Evolutionary conservation across 306 rosid species (phyloP).

Genomic region (Trifolium pratense): DNA sequence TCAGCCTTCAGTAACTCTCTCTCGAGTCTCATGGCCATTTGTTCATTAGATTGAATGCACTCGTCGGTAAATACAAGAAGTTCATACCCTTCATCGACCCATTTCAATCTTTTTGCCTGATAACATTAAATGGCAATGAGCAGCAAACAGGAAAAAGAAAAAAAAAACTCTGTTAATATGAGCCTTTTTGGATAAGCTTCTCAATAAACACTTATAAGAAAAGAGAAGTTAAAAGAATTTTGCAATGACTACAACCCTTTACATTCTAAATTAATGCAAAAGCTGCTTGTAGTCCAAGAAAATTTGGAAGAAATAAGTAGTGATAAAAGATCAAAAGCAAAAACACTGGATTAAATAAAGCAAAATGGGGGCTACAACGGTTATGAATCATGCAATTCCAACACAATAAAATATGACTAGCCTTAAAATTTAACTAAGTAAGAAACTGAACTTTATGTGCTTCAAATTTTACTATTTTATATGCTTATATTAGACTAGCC

Average conservation of each 20-base stretch:
- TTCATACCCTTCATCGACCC: conserved; percentile 79
- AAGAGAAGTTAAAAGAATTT: neutral
- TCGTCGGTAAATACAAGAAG: conserved; percentile 71
- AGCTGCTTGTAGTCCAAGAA: too few relatives aligned
- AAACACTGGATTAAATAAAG: too few relatives aligned
- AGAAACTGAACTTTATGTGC: too few relatives aligned
- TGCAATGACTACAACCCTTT: neutral
- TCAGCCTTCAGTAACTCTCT: conserved; percentile 50
- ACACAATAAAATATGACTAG: too few relatives aligned
- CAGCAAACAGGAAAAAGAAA: conserved; percentile 19
- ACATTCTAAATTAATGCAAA: too few relatives aligned
- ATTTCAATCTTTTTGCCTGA: conserved; percentile 79
- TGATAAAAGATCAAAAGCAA: too few relatives aligned
- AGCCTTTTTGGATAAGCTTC: conserved; percentile 3
- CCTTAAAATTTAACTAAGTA: too few relatives aligned
- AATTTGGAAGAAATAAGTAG: too few relatives aligned
- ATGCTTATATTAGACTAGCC: too few relatives aligned
- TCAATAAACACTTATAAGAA: neutral
- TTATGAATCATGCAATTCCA: too few relatives aligned
- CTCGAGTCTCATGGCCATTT: conserved; percentile 36
- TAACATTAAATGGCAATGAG: conserved; percentile 20
- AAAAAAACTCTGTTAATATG: conserved; percentile 3
- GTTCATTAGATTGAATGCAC: conserved; percentile 41
- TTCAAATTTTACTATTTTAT: too few relatives aligned
- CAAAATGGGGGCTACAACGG: too few relatives aligned